Conservation (phyloP, 2,329 filamentous ascomycete genomes). For the Cordyceps tenuipes region DNA sequence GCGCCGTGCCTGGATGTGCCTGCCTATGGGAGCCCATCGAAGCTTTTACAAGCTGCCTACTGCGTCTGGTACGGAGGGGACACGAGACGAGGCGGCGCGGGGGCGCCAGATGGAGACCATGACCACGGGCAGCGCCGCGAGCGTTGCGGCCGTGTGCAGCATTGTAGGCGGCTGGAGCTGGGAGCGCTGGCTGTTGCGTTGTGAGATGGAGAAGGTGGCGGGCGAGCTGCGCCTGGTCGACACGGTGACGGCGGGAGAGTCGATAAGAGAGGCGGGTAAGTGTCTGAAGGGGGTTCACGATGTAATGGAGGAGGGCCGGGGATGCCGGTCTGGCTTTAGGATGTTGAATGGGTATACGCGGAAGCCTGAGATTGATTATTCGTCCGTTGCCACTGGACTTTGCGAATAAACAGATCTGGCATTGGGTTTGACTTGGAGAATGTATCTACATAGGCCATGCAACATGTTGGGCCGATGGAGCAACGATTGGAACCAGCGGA, state of each 20-base stretch:
- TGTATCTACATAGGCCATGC: conserved; percentile 2
- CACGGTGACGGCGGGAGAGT: conserved; percentile 40
- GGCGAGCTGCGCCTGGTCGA: conserved; percentile 54
- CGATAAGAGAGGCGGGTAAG: conserved; percentile 48
- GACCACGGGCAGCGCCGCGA: conserved; percentile 58
- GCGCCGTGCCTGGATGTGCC: conserved; percentile 79
- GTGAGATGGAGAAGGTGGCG: conserved; percentile 71
- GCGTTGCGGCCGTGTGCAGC: conserved; percentile 67
- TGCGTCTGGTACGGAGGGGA: conserved; percentile 27
- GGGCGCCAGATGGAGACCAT: conserved; percentile 53
- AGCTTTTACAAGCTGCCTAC: conserved; percentile 23
- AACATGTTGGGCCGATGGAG: background rate
- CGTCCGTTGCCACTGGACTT: conserved; percentile 9
- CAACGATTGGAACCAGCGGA: background rate
- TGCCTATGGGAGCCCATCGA: conserved; percentile 62
- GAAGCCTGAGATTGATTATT: conserved; percentile 35
- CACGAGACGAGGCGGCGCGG: conserved; percentile 32
- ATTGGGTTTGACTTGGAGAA: background rate
- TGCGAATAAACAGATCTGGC: background rate
- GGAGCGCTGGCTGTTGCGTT: conserved; percentile 91
- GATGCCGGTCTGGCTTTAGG: conserved; percentile 50
- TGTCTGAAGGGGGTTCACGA: conserved; percentile 52
- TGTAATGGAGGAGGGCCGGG: conserved; percentile 55
- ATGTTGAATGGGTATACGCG: conserved; percentile 55
- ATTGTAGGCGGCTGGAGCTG: conserved; percentile 82